Evolutionary conservation across 768 basidiomycete species (phyloP).

Genomic region (Hemileccinum rubropunctum): DNA sequence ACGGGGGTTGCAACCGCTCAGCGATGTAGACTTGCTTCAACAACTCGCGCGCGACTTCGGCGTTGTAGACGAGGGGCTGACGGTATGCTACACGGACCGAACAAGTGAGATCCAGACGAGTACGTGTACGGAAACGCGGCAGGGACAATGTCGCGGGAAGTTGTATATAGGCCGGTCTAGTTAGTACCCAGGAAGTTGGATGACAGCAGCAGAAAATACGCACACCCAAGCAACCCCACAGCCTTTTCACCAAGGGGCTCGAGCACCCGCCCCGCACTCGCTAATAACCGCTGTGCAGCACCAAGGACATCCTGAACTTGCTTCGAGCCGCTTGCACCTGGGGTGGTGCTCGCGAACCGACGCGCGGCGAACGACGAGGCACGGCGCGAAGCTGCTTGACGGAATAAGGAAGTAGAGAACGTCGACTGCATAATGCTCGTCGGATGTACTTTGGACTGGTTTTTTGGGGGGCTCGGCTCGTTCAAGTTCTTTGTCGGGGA

Average conservation of each 20-base stretch:
- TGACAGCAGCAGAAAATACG: conserved; percentile 16
- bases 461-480: not conserved
- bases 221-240: conserved; percentile 57
- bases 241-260: conserved; percentile 53
- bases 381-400: conserved; percentile 19
- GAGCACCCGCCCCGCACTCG: conserved; percentile 45
- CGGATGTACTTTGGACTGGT: conserved; percentile 1
- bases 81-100: conserved; percentile 54
- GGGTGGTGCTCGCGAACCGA: conserved; percentile 41
- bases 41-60: conserved; percentile 72
- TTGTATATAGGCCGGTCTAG: not conserved
- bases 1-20: conserved; percentile 64
- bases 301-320: conserved; percentile 69
- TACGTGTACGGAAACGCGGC: not conserved
- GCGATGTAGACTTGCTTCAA: conserved; percentile 70
- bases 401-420: conserved; percentile 25
- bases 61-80: conserved; percentile 76
- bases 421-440: conserved; percentile 22
- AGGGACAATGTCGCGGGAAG: not conserved
- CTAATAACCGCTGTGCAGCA: conserved; percentile 55
- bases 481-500: conserved; percentile 5
- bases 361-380: conserved; percentile 15
- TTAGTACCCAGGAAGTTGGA: conserved; percentile 1
- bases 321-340: conserved; percentile 49
- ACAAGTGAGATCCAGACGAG: not conserved